Evolutionary conservation across 2,329 filamentous ascomycete genomes (phyloP), one percentile per base, ranked within the genome.

Genomic region (Fusarium sp.): DNA sequence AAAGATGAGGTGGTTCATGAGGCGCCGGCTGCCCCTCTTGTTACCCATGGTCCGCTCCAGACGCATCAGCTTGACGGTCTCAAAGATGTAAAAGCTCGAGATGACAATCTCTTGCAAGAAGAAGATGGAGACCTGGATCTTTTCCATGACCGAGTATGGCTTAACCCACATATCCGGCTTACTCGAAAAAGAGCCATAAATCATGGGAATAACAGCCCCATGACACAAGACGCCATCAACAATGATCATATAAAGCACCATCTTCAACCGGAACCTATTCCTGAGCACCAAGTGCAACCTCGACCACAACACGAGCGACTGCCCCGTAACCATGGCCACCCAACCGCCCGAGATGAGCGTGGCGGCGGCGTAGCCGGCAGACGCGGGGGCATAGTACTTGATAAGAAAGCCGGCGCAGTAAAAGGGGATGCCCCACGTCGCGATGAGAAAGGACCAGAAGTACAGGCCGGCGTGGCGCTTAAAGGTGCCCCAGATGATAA

Each of bases 251-350:
- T 75, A 81, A 1, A 90, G 79, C 0, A 89, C 84, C 11, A 81
- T 79, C 6, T 81, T 82, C 0, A 91, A 79, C 4, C 85, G 76
- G 3, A 77, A 76, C 7, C 82, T 55, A 80, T 88, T 86, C 15
- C 83, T 84, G 4, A 89, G 78, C 11, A 91, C 82, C 2, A 91
- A 81, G 73, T 91, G 88, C 1, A 91, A 82, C 7, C 89, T 84
- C 1, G 88, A 91, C 80, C 88, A 91, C 2, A 91, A 80, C 2
- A 91, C 89, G 12, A 90, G 71, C 0, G 86, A 85, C 74, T 90
- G 88, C 1, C 89, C 89, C 2, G 88, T 89, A 0, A 91, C 85
- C 87, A 91, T 90, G 3, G 69, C 70, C 10, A 77, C 62, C 78
- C 78, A 80, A 12, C 77, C 77, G 3, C 72, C 13, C 2, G 52